These are phyloP conservation scores for Calonectria pteridis DNA, from an alignment of 2,329 filamentous ascomycete species.

Conservation along the genomic window DNA sequence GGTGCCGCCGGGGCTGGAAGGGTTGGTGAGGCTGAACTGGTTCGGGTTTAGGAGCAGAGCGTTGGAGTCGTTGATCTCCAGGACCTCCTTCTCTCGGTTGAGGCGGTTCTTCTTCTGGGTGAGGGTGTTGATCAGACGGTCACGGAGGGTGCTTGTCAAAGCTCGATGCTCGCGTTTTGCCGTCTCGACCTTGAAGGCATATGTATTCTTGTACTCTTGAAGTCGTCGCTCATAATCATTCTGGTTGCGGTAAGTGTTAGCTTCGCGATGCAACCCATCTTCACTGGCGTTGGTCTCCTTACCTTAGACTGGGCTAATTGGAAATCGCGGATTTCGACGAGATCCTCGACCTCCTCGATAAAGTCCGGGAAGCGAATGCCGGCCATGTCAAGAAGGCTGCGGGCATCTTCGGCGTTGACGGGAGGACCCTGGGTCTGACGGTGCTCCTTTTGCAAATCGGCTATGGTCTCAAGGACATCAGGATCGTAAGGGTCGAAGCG, in stretches of 20 bases:
- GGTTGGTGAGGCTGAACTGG: constrained; percentile 76
- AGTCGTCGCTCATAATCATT: constrained; percentile 73
- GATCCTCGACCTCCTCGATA: constrained; percentile 86
- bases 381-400: constrained; percentile 77
- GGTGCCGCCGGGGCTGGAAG: constrained; percentile 72
- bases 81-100: constrained; percentile 74
- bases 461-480: constrained; percentile 79
- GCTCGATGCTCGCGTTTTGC: constrained; percentile 72
- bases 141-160: constrained; percentile 71
- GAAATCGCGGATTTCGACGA: constrained; percentile 88
- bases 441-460: constrained; percentile 70
- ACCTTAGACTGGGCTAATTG: constrained; percentile 87
- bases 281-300: constrained; percentile 49
- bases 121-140: constrained; percentile 76
- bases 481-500: constrained; percentile 85
- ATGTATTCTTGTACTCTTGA: constrained; percentile 69
- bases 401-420: constrained; percentile 56
- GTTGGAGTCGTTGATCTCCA: constrained; percentile 76
- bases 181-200: constrained; percentile 72
- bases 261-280: constrained; percentile 10
- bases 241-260: constrained; percentile 53
- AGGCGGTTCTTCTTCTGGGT: constrained; percentile 74
- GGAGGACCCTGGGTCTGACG: constrained; percentile 58
- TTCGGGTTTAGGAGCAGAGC: constrained; percentile 76
- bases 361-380: constrained; percentile 89